A percentile compares a stretch with the other conserved stretches of the same genome.
phyloP scores from a whole-genome alignment of 148 eudicot genomes.

The Cornus kousa region DNA sequence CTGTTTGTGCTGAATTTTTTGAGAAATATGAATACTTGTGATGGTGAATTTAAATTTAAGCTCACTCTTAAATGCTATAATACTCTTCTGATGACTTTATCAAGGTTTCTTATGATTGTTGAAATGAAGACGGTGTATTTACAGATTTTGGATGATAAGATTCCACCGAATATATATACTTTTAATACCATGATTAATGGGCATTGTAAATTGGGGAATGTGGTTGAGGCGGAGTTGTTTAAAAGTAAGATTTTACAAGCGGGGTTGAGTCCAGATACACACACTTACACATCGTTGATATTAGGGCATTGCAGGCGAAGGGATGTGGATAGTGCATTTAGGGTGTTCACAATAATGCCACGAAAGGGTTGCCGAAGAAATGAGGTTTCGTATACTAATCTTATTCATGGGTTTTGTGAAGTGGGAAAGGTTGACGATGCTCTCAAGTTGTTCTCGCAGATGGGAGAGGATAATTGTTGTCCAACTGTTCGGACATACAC shows the following conservation, averaged over 20 bases:
- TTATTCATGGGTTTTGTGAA: constrained; percentile 83
- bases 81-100: constrained; percentile 54
- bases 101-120: constrained; percentile 60
- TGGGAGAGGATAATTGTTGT: constrained; percentile 57
- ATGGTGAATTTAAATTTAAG: constrained; percentile 36
- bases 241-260: constrained; percentile 61
- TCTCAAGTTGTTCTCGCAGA: constrained; percentile 43
- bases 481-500: constrained; percentile 85
- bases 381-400: constrained; percentile 74
- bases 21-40: constrained; percentile 44
- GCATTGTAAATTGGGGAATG: constrained; percentile 73
- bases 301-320: constrained; percentile 77
- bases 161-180: constrained; percentile 68
- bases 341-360: constrained; percentile 56
- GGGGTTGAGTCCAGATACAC: constrained; percentile 65
- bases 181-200: constrained; percentile 70
- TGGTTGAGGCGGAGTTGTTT: constrained; percentile 52
- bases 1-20: constrained; percentile 35
- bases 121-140: constrained; percentile 60
- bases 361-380: constrained; percentile 65
- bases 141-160: constrained; percentile 48
- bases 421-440: constrained; percentile 64
- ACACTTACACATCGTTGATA: constrained; percentile 71
- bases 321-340: constrained; percentile 56
- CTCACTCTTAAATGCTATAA: constrained; percentile 62